A percentile compares a stretch with the other conserved stretches of the same genome.
These are phyloP conservation scores for Lumnitzera racemosa DNA, from an alignment of 345 rosid genomes.

Conservation along the genomic window DNA sequence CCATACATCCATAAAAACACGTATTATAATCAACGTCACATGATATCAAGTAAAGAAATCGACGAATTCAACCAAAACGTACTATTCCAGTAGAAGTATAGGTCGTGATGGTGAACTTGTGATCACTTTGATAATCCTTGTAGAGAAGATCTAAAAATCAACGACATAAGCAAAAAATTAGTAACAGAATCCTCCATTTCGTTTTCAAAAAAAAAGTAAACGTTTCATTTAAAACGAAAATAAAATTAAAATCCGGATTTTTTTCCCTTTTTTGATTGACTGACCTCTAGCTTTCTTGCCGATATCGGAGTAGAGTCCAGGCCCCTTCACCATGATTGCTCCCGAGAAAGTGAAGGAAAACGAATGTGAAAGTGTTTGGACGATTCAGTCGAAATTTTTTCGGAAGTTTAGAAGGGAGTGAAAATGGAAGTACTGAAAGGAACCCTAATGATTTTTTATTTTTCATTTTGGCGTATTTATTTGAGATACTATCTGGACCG, in stretches of 20 bases:
- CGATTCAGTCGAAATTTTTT: neutral
- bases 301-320: constrained; percentile 86
- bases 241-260: no score
- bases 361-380: neutral
- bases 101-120: constrained; percentile 81
- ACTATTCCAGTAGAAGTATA: constrained; percentile 69
- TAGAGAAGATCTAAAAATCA: constrained; percentile 67
- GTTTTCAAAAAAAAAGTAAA: neutral
- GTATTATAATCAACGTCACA: neutral
- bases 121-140: constrained; percentile 86
- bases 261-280: neutral
- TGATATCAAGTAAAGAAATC: neutral
- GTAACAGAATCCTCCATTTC: neutral
- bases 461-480: neutral
- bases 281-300: constrained; percentile 94
- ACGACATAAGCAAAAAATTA: neutral
- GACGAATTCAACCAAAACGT: constrained; percentile 20
- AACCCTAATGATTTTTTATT: neutral
- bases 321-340: constrained; percentile 78
- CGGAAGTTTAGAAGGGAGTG: neutral
- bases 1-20: neutral
- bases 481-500: constrained; percentile 14
- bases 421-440: neutral
- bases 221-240: no score
- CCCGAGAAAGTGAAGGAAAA: constrained; percentile 11